Evolutionary conservation across 2,329 filamentous ascomycete species (phyloP), one percentile per base, ranked within the genome.

Genomic region (Botryosphaeria dothidea): DNA sequence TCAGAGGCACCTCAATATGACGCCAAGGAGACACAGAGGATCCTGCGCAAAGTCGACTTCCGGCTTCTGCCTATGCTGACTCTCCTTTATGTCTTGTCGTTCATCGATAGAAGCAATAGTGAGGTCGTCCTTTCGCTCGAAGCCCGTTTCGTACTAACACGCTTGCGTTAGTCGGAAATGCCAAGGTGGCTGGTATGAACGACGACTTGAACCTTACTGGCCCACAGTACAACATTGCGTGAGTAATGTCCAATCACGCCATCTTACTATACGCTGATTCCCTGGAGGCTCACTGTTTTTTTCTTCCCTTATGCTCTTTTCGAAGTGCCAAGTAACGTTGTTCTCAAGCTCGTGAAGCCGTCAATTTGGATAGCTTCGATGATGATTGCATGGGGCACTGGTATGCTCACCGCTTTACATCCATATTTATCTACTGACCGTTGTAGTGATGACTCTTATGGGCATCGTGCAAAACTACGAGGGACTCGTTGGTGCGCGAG

Each of bases 141-240:
- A 17, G 19, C 41, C 9, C 15, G 8, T 31, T 19, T 11, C 21
- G 7, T 8, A 38, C n/a, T n/a, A n/a, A n/a, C n/a, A 0, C 2
- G 9, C 9, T 2, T 19, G 15, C 17, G n/a, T n/a, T n/a, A 57
- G 52, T 79, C 31, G 70, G 67, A 23, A 88, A 85, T 81, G 79
- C 71, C 61, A 73, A 73, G 17, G 72, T 80, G 25, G 72, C 75
- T 52, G 70, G 72, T 13, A 65, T 75, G 17, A 68, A 67, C 21
- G 66, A 66, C 15, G 67, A 70, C 5, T 64, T 72, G 5, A 41
- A 66, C 4, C 67, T 76, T 43, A 51, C 64, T 6, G 86, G 85
- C 0, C 85, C 88, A 46, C 79, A 89, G 67, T 90, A 90, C 68
- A 79, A 90, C 1, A 85, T 84, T 0, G 85, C 86, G 80, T 62